Conservation (phyloP, 2,329 filamentous ascomycete genomes). For the Amylocarpus encephaloides region DNA sequence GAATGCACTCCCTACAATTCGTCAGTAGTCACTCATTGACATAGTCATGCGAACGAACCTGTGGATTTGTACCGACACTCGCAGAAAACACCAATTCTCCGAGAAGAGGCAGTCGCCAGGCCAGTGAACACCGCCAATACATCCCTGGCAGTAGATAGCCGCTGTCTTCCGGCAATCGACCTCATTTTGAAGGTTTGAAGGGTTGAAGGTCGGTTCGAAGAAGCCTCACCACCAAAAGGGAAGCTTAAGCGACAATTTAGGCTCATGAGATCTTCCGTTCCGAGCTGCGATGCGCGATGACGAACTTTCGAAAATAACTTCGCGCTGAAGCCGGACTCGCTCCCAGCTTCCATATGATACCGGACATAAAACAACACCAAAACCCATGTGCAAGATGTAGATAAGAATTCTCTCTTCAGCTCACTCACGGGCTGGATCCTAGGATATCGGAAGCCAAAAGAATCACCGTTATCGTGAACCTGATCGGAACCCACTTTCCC, state of each 20-base stretch:
- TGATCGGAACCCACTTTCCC: too few relatives aligned
- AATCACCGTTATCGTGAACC: too few relatives aligned
- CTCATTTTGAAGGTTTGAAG: conserved; percentile 19
- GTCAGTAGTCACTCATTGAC: not conserved
- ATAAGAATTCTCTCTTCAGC: too few relatives aligned
- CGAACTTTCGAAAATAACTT: not conserved
- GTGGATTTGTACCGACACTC: conserved; percentile 27
- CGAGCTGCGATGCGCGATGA: conserved; percentile 9
- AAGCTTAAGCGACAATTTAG: conserved; percentile 9
- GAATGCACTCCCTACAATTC: not conserved
- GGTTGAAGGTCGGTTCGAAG: not conserved
- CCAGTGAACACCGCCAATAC: conserved; percentile 25
- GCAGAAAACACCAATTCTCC: conserved; percentile 17
- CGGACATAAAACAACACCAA: too few relatives aligned
- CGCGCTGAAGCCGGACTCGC: too few relatives aligned
- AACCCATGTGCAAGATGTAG: too few relatives aligned
- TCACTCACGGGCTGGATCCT: too few relatives aligned
- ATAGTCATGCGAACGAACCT: conserved; percentile 15
- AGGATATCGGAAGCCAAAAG: too few relatives aligned
- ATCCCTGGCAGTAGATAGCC: conserved; percentile 18
- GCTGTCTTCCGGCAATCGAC: conserved; percentile 14
- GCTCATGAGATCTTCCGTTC: conserved; percentile 12
- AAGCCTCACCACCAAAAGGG: too few relatives aligned
- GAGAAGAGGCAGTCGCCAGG: conserved; percentile 15
- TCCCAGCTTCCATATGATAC: too few relatives aligned